Conservation (phyloP, 1,284 basidiomycete genomes). For the Rhodotorula sp. region DNA sequence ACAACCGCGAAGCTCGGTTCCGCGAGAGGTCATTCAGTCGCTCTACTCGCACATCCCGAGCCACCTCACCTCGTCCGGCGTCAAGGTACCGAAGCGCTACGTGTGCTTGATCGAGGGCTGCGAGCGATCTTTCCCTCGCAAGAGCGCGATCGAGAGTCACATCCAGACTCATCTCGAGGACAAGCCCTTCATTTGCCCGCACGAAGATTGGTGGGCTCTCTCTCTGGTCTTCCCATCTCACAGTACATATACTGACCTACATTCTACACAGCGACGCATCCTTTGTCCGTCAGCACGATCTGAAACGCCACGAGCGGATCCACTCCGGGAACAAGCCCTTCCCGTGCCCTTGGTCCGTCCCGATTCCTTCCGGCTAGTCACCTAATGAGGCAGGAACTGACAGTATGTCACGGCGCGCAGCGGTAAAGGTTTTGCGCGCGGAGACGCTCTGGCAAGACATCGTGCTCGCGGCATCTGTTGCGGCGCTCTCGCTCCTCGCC, state of each 20-base stretch:
- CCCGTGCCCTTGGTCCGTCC: constrained; percentile 52
- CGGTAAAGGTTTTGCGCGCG: constrained; percentile 54
- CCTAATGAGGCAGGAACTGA: not conserved
- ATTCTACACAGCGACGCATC: constrained; percentile 37
- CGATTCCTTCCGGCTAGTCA: not conserved
- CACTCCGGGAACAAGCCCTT: constrained; percentile 53
- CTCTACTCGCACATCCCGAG: constrained; percentile 36
- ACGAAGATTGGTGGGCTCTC: constrained; percentile 47
- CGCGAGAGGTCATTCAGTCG: constrained; percentile 38
- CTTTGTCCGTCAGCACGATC: constrained; percentile 54
- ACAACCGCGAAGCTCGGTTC: constrained; percentile 27
- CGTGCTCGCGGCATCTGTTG: constrained; percentile 53
- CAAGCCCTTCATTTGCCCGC: constrained; percentile 53
- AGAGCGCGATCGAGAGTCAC: constrained; percentile 54
- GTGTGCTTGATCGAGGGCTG: constrained; percentile 52
- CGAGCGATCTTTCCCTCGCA: constrained; percentile 52
- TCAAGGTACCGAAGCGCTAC: constrained; percentile 45
- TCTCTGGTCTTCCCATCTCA: not conserved
- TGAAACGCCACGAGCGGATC: constrained; percentile 53
- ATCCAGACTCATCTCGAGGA: constrained; percentile 56
- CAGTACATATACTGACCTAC: not conserved
- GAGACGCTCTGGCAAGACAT: constrained; percentile 53
- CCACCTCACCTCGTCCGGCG: constrained; percentile 26
- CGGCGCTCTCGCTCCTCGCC: constrained; percentile 42
- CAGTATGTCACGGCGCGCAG: constrained; percentile 37